Conservation (phyloP, 345 rosid genomes). For the Eucalyptus fibrosa region DNA sequence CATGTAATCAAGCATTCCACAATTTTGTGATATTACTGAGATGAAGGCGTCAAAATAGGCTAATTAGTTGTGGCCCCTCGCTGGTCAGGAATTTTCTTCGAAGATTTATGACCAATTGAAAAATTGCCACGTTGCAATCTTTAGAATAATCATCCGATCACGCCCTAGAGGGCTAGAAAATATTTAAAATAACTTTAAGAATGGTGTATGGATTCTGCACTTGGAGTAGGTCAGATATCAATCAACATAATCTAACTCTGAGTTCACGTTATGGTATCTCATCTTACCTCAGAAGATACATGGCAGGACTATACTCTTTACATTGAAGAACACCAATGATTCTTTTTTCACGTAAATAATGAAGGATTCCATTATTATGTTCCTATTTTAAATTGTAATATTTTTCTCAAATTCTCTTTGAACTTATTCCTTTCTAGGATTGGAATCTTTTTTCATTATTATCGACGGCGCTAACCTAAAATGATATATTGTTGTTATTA, state of each 20-base stretch:
- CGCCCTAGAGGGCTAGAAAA: not conserved
- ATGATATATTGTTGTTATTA: not conserved
- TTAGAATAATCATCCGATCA: not conserved
- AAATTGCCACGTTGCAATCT: not conserved
- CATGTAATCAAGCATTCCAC: not conserved
- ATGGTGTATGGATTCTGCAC: not conserved
- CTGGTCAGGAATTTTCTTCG: constrained; percentile 13
- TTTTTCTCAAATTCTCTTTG: not conserved
- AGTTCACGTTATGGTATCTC: not conserved
- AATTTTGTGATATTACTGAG: not conserved
- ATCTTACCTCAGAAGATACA: not conserved
- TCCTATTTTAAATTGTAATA: not conserved
- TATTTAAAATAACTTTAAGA: not conserved
- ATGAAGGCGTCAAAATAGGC: not conserved
- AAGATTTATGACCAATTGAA: constrained; percentile 11
- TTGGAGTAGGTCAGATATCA: not conserved
- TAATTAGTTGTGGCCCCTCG: not conserved
- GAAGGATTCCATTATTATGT: not conserved
- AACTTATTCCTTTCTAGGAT: not conserved
- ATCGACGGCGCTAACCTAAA: not conserved
- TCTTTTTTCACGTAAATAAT: not conserved
- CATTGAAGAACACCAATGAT: not conserved
- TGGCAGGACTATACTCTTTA: not conserved
- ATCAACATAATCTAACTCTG: not conserved
- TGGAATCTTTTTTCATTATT: not conserved